Evolutionary conservation across 306 rosid species (phyloP).

Genomic region (Cajanus cajan): DNA sequence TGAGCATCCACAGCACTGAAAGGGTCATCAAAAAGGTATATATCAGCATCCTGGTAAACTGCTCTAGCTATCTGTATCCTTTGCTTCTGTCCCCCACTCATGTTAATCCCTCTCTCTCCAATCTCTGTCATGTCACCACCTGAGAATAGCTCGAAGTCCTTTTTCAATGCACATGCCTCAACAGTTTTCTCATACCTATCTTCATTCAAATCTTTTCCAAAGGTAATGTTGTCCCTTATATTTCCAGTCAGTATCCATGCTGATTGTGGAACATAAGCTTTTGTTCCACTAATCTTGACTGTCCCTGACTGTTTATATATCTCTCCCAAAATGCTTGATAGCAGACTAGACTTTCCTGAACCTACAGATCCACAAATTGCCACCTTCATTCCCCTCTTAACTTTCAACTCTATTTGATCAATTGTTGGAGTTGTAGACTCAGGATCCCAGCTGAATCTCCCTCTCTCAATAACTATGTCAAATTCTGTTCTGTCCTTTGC

Average conservation of each 20-base stretch:
- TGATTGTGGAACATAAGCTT: slow-evolving; percentile 91
- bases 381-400: slow-evolving; percentile 92
- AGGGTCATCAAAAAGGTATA: slow-evolving; percentile 89
- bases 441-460: slow-evolving; percentile 85
- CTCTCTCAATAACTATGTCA: slow-evolving; percentile 60
- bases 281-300: slow-evolving; percentile 82
- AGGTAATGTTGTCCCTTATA: slow-evolving; percentile 76
- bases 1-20: slow-evolving; percentile 99
- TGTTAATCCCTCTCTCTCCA: slow-evolving; percentile 95
- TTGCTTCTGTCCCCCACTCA: slow-evolving; percentile 99
- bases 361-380: slow-evolving; percentile 96
- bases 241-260: slow-evolving; percentile 95
- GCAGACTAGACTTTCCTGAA: slow-evolving; percentile 87
- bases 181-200: slow-evolving; percentile 64
- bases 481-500: slow-evolving; percentile 57
- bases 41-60: slow-evolving; percentile 86
- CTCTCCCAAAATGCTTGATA: slow-evolving; percentile 76
- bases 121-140: slow-evolving; percentile 85
- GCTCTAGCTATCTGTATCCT: slow-evolving; percentile 95
- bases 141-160: slow-evolving; percentile 86
- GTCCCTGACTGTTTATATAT: slow-evolving; percentile 69
- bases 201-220: slow-evolving; percentile 62
- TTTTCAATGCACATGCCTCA: slow-evolving; percentile 82
- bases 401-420: slow-evolving; percentile 60
- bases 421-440: slow-evolving; percentile 59